Evolutionary conservation across 2,329 filamentous ascomycete species (phyloP).

Genomic region (Fusarium anguioides): DNA sequence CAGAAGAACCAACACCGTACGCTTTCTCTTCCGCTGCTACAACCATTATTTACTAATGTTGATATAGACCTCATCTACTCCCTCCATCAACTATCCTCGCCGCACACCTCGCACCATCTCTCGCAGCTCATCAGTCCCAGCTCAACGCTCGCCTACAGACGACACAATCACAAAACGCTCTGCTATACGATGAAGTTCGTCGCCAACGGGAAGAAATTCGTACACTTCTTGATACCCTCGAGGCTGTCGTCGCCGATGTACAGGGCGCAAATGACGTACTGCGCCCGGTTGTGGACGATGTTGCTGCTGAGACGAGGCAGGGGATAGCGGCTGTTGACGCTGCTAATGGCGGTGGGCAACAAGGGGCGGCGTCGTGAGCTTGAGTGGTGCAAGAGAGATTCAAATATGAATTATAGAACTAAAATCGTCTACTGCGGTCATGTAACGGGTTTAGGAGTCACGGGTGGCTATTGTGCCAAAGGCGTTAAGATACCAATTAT

Average conservation of each 20-base stretch:
- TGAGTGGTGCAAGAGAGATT: neutral
- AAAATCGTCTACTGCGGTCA: neutral
- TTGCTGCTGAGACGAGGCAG: slow-evolving; percentile 62
- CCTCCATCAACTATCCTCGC: slow-evolving; percentile 63
- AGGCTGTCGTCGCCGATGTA: slow-evolving; percentile 65
- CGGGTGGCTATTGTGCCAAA: neutral
- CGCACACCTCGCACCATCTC: slow-evolving; percentile 66
- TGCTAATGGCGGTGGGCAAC: slow-evolving; percentile 9
- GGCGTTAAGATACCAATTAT: slow-evolving; percentile 29
- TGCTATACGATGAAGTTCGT: slow-evolving; percentile 62
- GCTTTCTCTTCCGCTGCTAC: slow-evolving; percentile 32
- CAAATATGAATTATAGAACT: neutral
- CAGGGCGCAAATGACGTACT: slow-evolving; percentile 63
- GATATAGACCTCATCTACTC: slow-evolving; percentile 64
- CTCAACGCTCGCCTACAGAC: slow-evolving; percentile 69
- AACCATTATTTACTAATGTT: slow-evolving; percentile 2
- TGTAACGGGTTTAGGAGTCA: slow-evolving; percentile 1
- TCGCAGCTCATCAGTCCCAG: slow-evolving; percentile 64
- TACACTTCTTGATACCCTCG: slow-evolving; percentile 60
- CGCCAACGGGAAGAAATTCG: slow-evolving; percentile 67
- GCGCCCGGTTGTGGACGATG: slow-evolving; percentile 58
- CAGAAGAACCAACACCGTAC: slow-evolving; percentile 58
- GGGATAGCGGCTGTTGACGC: slow-evolving; percentile 39
- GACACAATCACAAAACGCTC: slow-evolving; percentile 66
- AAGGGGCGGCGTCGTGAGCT: neutral